Evolutionary conservation across 345 rosid species (phyloP).

Genomic region (Murraya paniculata): DNA sequence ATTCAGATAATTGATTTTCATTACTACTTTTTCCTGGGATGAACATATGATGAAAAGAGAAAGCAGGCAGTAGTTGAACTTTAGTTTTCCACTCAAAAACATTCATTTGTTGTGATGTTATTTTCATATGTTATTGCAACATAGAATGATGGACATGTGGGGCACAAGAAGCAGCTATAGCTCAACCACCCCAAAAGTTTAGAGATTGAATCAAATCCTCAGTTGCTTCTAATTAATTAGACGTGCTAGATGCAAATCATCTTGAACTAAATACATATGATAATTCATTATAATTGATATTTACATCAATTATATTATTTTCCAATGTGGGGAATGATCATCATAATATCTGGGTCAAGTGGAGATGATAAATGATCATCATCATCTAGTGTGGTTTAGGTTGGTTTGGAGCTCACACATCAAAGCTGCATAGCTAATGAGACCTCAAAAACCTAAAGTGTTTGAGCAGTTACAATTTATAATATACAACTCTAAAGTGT

Average conservation of each 20-base stretch:
- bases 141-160: not conserved
- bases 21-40: not conserved
- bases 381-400: too few species aligned
- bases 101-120: slow-evolving; percentile 6
- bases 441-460: too few species aligned
- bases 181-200: not conserved
- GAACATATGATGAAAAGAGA: not conserved
- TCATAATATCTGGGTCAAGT: too few species aligned
- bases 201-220: not conserved
- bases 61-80: not conserved
- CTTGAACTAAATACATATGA: not conserved
- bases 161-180: not conserved
- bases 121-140: not conserved
- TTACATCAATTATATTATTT: too few species aligned
- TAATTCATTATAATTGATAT: too few species aligned
- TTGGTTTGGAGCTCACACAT: too few species aligned
- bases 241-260: not conserved
- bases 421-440: too few species aligned
- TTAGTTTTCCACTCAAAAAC: not conserved
- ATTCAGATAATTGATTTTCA: not conserved
- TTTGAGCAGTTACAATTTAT: too few species aligned
- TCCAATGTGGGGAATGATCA: too few species aligned
- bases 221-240: not conserved
- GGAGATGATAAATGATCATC: too few species aligned
- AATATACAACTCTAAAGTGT: too few species aligned